Evolutionary conservation across 495 filamentous ascomycete species (phyloP), one percentile per base, ranked within the genome.

Genomic region (Immersiella caudata): DNA sequence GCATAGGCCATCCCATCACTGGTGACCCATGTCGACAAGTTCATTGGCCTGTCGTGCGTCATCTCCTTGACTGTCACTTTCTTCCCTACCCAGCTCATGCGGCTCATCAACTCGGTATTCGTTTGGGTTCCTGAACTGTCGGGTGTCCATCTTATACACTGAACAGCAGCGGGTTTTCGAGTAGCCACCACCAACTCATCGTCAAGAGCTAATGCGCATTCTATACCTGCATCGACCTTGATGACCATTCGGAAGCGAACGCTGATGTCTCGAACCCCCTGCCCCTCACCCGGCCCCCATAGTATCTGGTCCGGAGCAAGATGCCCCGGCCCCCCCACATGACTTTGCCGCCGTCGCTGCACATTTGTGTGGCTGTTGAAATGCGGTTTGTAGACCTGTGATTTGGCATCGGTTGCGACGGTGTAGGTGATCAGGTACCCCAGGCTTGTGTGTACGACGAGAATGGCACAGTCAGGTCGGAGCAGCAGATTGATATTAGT

Each of bases 21-120:
- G 9, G 93, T 96, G 64, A 97, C 86, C 96, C 96, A 99, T 20
- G 94, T 90, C 40, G 92, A 89, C 20, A 99, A 84, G 72, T 95
- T 98, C 94, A 99, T 99, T 1, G 95, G 94, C 69, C 94, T 87
- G 77, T 99, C 95, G 79, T 97, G 90, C 25, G 96, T 90, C 93
- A 99, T 97, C 61, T 96, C 91, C 62, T 79, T 84, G 49, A 97
- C 87, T 0, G 83, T 86, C 4, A 87, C 84, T 78, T 90, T 93
- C 75, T 91, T 94, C 35, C 88, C 85, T 22, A 97, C 74, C 86
- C 93, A 96, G 35, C 86, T 76, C 87, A 97, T 96, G 29, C 91
- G 88, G 70, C 89, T 96, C 65, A 98, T 77, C 12, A 98, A 81
- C 76, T 98, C 94, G 4, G 94, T 97, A 64, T 87, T 93, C 7